Evolutionary conservation across 1,139 yeast species (phyloP).

Genomic region (Pichia sp.): DNA sequence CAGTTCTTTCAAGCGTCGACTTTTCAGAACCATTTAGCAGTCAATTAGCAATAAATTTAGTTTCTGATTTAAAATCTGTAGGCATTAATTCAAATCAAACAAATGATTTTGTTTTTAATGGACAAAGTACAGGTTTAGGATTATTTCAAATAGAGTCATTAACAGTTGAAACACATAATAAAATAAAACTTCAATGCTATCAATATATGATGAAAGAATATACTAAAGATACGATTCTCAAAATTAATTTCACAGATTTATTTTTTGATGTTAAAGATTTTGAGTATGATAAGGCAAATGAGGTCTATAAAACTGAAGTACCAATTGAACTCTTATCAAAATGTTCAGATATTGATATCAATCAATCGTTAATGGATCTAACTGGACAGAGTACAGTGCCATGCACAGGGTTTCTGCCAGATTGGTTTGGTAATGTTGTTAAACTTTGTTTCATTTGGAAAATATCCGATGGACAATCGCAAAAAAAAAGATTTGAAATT

Average conservation of each 20-base stretch:
- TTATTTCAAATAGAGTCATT: constrained; percentile 14
- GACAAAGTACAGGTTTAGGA: constrained; percentile 15
- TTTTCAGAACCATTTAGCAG: constrained; percentile 8
- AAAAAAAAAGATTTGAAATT: constrained; percentile 3
- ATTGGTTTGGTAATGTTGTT: constrained; percentile 6
- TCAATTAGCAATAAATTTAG: constrained; percentile 5
- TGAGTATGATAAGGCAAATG: constrained; percentile 4
- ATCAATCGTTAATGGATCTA: constrained; percentile 6
- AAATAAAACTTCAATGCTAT: constrained; percentile 1
- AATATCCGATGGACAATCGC: constrained; percentile 6
- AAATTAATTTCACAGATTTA: constrained; percentile 9
- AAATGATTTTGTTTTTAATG: constrained; percentile 16
- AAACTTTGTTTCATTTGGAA: constrained; percentile 3
- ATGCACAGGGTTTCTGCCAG: constrained; percentile 6
- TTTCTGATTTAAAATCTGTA: constrained; percentile 5
- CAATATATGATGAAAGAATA: constrained; percentile 1
- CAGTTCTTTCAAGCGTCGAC: constrained; percentile 3
- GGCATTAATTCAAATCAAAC: constrained; percentile 6
- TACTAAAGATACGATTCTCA: background rate
- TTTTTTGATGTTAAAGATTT: constrained; percentile 14
- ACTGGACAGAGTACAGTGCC: constrained; percentile 1
- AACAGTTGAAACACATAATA: constrained; percentile 3
- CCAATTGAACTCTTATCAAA: constrained; percentile 1
- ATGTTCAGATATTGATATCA: constrained; percentile 8
- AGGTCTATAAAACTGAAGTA: constrained; percentile 3